Conservation (phyloP, 768 basidiomycete species). For the Pisolithus tinctorius region DNA sequence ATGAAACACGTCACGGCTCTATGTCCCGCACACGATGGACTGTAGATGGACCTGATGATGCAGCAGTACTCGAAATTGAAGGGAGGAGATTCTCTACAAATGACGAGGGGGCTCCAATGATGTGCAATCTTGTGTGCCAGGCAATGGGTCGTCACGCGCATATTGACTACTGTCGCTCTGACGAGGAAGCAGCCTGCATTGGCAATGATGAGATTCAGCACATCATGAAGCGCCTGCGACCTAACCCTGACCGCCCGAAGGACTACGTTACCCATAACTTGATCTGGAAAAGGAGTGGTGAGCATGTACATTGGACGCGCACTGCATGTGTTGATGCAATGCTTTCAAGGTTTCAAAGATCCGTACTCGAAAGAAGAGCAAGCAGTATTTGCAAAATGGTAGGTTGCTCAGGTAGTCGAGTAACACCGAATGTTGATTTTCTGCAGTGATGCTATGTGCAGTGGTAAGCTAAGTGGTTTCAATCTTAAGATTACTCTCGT, state of each 20-base stretch:
- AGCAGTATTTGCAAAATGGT: constrained; percentile 49
- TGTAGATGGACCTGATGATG: constrained; percentile 44
- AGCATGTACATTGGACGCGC: background rate
- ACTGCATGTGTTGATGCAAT: background rate
- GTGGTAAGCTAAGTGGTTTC: constrained; percentile 24
- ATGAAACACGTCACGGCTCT: constrained; percentile 58
- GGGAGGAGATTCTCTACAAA: constrained; percentile 48
- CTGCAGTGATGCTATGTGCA: constrained; percentile 40
- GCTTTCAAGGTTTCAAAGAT: constrained; percentile 50
- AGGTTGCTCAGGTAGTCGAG: constrained; percentile 12
- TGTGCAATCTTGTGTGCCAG: constrained; percentile 52
- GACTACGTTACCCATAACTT: constrained; percentile 49
- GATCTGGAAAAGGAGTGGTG: constrained; percentile 56
- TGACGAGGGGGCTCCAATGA: constrained; percentile 57
- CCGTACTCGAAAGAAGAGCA: constrained; percentile 57
- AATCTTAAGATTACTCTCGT: background rate
- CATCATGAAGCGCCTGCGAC: constrained; percentile 34
- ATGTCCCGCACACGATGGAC: constrained; percentile 56
- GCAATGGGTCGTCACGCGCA: constrained; percentile 53
- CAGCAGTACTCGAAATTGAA: constrained; percentile 41
- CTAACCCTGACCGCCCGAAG: constrained; percentile 41
- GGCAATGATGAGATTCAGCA: constrained; percentile 41
- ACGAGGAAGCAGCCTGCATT: constrained; percentile 29
- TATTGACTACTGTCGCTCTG: constrained; percentile 48
- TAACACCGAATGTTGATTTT: background rate